These are phyloP conservation scores for Neurospora terricola DNA, from an alignment of 495 filamentous ascomycete genomes.

Conservation along the genomic window DNA sequence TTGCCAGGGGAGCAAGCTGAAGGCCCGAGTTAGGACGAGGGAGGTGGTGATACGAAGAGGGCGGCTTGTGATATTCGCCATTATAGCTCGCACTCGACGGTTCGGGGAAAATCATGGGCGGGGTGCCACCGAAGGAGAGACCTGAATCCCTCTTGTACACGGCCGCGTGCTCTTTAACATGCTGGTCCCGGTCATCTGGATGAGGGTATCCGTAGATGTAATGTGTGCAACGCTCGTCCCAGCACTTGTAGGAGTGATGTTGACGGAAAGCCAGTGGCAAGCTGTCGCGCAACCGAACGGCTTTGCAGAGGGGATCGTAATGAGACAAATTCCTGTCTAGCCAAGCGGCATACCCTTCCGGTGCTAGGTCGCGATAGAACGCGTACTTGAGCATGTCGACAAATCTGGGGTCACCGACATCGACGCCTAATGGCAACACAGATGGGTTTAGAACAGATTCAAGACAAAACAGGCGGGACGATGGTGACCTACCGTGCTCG, in stretches of 20 bases:
- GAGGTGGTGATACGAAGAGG: slow-evolving; percentile 23
- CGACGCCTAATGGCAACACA: slow-evolving; percentile 25
- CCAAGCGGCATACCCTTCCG: slow-evolving; percentile 35
- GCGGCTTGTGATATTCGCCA: slow-evolving; percentile 25
- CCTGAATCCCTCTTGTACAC: slow-evolving; percentile 34
- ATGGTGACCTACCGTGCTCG: slow-evolving; percentile 32
- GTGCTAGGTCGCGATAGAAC: slow-evolving; percentile 27
- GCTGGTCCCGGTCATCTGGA: slow-evolving; percentile 36
- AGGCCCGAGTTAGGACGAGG: slow-evolving; percentile 30
- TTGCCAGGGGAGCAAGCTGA: slow-evolving; percentile 28
- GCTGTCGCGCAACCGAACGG: slow-evolving; percentile 30
- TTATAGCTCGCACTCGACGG: slow-evolving; percentile 20
- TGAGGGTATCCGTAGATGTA: slow-evolving; percentile 41
- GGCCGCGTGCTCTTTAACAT: slow-evolving; percentile 32
- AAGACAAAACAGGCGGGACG: background rate
- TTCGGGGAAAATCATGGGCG: slow-evolving; percentile 28
- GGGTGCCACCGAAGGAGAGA: slow-evolving; percentile 29
- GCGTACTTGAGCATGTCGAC: slow-evolving; percentile 29
- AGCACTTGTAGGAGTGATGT: slow-evolving; percentile 39
- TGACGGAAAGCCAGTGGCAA: slow-evolving; percentile 27
- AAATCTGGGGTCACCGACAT: slow-evolving; percentile 34
- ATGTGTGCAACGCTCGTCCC: slow-evolving; percentile 40
- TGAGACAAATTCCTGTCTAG: slow-evolving; percentile 34
- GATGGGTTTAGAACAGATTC: slow-evolving; percentile 6
- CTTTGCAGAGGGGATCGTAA: slow-evolving; percentile 35